These are phyloP conservation scores for Erythrobasidium yunnanense DNA, from an alignment of 768 basidiomycete species.

Conservation along the genomic window DNA sequence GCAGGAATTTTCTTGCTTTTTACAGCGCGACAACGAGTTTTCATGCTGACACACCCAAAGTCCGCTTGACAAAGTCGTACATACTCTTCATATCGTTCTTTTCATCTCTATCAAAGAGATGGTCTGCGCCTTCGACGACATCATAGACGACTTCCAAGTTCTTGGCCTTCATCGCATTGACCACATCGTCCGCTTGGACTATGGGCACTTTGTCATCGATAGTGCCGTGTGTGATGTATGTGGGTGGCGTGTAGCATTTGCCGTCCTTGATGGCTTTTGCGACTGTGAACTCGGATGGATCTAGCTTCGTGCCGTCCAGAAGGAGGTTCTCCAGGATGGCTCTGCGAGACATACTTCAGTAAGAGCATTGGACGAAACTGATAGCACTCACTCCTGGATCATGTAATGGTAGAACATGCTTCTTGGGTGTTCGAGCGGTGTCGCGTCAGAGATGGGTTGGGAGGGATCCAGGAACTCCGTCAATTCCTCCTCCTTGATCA, in stretches of 20 bases:
- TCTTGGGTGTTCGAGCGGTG: neutral
- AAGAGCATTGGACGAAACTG: neutral
- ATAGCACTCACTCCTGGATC: slow-evolving; percentile 31
- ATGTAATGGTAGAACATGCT: slow-evolving; percentile 31
- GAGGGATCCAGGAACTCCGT: slow-evolving; percentile 25
- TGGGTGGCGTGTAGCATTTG: slow-evolving; percentile 25
- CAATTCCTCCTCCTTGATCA: slow-evolving; percentile 27
- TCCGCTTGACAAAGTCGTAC: slow-evolving; percentile 23
- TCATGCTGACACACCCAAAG: no score
- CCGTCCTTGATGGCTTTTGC: slow-evolving; percentile 18
- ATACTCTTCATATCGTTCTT: slow-evolving; percentile 12
- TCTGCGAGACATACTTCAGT: neutral
- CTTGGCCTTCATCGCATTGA: slow-evolving; percentile 25
- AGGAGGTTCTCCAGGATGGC: slow-evolving; percentile 29
- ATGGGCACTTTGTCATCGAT: slow-evolving; percentile 34
- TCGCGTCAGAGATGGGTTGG: neutral
- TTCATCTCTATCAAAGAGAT: slow-evolving; percentile 26
- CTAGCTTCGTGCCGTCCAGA: slow-evolving; percentile 29
- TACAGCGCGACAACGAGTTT: no score
- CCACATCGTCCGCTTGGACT: slow-evolving; percentile 26
- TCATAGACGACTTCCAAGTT: slow-evolving; percentile 11
- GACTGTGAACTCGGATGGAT: slow-evolving; percentile 25
- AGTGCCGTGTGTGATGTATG: slow-evolving; percentile 30
- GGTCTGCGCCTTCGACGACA: slow-evolving; percentile 19
- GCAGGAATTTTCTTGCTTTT: neutral